phyloP scores from a whole-genome alignment of 306 rosid species.

The Fagus sylvatica region DNA sequence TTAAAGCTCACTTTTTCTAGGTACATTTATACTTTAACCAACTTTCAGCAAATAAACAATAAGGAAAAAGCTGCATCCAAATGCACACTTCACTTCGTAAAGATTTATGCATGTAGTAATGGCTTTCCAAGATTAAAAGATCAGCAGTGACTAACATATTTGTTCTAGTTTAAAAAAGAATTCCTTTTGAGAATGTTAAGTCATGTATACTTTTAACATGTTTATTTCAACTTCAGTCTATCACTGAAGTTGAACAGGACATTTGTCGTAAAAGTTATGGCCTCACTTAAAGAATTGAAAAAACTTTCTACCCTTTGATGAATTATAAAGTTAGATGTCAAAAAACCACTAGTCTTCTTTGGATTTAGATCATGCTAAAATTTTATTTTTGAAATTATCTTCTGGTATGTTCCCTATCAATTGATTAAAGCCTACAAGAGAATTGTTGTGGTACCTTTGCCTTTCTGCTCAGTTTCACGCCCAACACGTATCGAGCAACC shows the following conservation, averaged over 20 bases:
- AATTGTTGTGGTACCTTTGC: constrained; percentile 63
- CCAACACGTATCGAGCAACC: constrained; percentile 99
- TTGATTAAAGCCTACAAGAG: constrained; percentile 2
- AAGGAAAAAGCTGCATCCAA: no score
- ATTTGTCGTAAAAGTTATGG: background rate
- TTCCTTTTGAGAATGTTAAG: background rate
- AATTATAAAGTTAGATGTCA: background rate
- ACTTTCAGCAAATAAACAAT: no score
- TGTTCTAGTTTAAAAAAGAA: background rate
- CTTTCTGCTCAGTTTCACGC: constrained; percentile 81
- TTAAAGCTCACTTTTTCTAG: no score
- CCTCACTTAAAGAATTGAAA: background rate
- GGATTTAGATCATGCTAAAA: background rate
- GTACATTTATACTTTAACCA: no score
- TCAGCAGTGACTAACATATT: background rate
- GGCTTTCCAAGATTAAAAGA: background rate
- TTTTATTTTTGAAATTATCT: background rate
- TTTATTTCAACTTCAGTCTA: background rate
- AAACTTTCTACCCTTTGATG: background rate
- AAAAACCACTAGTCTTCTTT: background rate
- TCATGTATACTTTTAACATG: background rate
- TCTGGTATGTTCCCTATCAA: background rate
- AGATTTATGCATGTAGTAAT: background rate
- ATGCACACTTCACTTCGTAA: background rate
- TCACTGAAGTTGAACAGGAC: background rate